Conservation (phyloP, 164 flowering plant species). For the Hamamelis virginiana region DNA sequence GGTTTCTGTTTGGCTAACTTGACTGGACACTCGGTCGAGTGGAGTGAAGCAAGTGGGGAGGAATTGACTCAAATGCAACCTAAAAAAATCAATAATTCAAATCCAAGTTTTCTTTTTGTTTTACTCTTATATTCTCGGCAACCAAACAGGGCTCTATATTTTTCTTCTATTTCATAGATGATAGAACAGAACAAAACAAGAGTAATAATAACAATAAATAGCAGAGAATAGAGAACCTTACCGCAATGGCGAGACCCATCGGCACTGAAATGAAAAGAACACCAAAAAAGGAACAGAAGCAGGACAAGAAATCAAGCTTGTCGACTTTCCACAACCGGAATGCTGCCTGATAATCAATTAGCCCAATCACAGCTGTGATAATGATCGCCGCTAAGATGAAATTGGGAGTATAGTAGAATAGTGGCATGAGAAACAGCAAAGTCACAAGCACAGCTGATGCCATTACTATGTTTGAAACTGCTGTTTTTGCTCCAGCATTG, state of each 20-base stretch:
- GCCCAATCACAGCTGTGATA: conserved; percentile 67
- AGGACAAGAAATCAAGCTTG: conserved; percentile 67
- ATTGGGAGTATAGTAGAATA: conserved; percentile 66
- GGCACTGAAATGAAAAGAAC: conserved; percentile 77
- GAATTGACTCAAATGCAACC: too few relatives aligned
- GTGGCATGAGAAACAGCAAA: conserved; percentile 67
- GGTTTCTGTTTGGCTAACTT: too few relatives aligned
- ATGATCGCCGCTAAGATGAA: conserved; percentile 67
- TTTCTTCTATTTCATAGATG: too few relatives aligned
- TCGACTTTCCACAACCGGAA: conserved; percentile 60
- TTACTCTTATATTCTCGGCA: too few relatives aligned
- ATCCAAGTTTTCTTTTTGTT: not conserved
- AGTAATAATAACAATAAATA: not conserved
- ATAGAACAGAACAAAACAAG: not conserved
- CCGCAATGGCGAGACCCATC: conserved; percentile 64
- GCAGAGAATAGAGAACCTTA: conserved; percentile 22
- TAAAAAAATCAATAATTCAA: too few relatives aligned
- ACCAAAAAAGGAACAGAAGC: conserved; percentile 63
- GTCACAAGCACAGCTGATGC: conserved; percentile 65
- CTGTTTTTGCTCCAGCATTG: conserved; percentile 71
- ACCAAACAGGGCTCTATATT: too few relatives aligned
- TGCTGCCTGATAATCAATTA: conserved; percentile 58
- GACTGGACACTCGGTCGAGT: too few relatives aligned
- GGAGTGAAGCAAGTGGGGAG: too few relatives aligned
- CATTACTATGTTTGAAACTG: conserved; percentile 64